A percentile compares a stretch with the other conserved stretches of the same genome.
phyloP scores from a whole-genome alignment of 2,329 filamentous ascomycete species.

The Thelonectria discophora region DNA sequence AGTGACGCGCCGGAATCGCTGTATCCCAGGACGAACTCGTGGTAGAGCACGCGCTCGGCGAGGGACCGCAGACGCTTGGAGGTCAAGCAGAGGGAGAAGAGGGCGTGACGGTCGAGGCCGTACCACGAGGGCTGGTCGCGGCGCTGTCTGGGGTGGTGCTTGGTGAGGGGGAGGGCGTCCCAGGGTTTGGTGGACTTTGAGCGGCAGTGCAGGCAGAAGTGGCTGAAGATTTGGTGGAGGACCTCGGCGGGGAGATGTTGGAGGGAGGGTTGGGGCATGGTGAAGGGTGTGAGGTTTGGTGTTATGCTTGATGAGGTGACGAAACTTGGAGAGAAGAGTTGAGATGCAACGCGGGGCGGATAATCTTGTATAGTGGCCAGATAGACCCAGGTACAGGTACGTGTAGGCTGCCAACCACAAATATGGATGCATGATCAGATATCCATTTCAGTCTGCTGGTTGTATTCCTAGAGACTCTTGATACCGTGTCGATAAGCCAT shows the following conservation, averaged over 20 bases:
- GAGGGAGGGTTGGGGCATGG: background rate
- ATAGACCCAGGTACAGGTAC: too few species aligned
- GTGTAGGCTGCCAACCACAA: too few species aligned
- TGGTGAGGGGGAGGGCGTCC: conserved; percentile 1
- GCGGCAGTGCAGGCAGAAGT: conserved; percentile 16
- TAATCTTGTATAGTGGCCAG: too few species aligned
- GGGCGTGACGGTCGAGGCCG: background rate
- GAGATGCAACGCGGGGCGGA: too few species aligned
- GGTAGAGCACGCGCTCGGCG: conserved; percentile 6
- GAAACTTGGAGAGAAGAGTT: background rate
- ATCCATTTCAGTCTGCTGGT: too few species aligned
- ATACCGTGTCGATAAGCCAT: too few species aligned
- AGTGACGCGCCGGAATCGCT: conserved; percentile 2
- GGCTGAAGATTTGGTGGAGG: background rate
- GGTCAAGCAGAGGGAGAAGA: conserved; percentile 10
- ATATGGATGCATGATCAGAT: too few species aligned
- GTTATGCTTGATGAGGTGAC: too few species aligned
- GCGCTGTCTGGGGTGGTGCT: background rate
- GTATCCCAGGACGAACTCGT: conserved; percentile 24
- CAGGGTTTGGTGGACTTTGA: background rate
- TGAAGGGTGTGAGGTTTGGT: too few species aligned
- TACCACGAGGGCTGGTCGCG: background rate
- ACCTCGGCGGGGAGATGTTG: conserved; percentile 1
- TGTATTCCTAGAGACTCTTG: too few species aligned
- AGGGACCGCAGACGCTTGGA: conserved; percentile 3